Evolutionary conservation across 768 basidiomycete genomes (phyloP).

Genomic region (Naganishia vaughanmartiniae): DNA sequence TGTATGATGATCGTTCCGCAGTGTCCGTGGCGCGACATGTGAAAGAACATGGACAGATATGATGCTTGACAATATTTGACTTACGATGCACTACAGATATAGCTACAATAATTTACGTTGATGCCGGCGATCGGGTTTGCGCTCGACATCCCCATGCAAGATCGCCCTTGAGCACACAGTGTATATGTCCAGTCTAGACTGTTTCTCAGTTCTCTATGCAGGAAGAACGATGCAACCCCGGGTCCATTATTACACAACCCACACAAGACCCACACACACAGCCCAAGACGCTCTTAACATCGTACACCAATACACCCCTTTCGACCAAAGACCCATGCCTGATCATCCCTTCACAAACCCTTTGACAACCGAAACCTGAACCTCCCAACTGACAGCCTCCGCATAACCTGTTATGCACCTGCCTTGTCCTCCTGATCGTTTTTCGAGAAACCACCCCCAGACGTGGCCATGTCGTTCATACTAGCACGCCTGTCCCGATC

Average conservation of each 20-base stretch:
- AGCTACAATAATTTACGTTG: conserved; percentile 1
- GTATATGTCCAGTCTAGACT: not conserved
- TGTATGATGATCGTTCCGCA: no score
- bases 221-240: not conserved
- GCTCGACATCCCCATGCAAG: not conserved
- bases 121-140: not conserved
- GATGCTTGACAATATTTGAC: conserved; percentile 1
- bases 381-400: not conserved
- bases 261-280: conserved; percentile 2
- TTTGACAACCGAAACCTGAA: not conserved
- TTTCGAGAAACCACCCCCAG: not conserved
- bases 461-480: conserved; percentile 25
- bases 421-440: conserved; percentile 1
- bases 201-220: not conserved
- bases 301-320: not conserved
- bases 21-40: no score
- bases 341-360: not conserved
- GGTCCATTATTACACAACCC: not conserved
- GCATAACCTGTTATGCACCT: not conserved
- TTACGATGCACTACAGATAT: not conserved
- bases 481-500: conserved; percentile 31
- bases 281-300: not conserved
- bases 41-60: not conserved
- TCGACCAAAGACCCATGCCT: not conserved
- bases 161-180: not conserved